Conservation (phyloP, 176 grass and related monocot species). For the Saccharum spontaneum region DNA sequence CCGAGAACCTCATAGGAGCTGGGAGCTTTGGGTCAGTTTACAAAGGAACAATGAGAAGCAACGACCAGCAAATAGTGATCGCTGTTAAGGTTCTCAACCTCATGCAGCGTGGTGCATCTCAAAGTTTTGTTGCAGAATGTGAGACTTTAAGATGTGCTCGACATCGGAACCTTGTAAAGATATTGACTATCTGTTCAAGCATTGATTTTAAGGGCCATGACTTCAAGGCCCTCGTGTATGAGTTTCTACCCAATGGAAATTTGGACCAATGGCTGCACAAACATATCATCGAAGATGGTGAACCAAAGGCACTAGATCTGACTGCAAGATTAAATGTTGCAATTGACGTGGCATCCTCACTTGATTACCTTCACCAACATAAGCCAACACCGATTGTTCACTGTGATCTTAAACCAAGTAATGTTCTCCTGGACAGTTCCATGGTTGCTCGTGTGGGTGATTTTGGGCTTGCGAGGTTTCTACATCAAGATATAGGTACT, state of each 20-base stretch:
- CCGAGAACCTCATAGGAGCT: slow-evolving; percentile 9
- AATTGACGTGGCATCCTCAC: slow-evolving; percentile 10
- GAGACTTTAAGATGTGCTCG: slow-evolving; percentile 2
- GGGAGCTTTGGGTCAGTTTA: slow-evolving; percentile 25
- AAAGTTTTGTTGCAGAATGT: slow-evolving; percentile 30
- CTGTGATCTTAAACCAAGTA: slow-evolving; percentile 32
- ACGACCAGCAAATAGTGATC: neutral
- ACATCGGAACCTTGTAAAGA: slow-evolving; percentile 25
- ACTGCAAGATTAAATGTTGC: neutral
- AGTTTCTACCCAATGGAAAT: slow-evolving; percentile 25
- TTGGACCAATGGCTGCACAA: slow-evolving; percentile 12
- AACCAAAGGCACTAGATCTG: neutral
- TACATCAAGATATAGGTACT: neutral
- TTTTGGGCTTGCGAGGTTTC: slow-evolving; percentile 27
- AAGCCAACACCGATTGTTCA: neutral
- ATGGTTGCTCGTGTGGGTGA: slow-evolving; percentile 34
- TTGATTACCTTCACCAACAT: slow-evolving; percentile 29
- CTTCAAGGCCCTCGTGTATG: slow-evolving; percentile 29
- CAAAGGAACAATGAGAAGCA: neutral
- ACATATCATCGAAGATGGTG: neutral
- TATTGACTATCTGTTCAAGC: slow-evolving; percentile 27
- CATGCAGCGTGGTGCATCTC: neutral
- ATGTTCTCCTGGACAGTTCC: slow-evolving; percentile 8
- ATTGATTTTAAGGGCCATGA: neutral
- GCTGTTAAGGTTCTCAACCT: slow-evolving; percentile 36